Conservation (phyloP, 2,329 filamentous ascomycete genomes). For the Blastomyces emzantsi region DNA sequence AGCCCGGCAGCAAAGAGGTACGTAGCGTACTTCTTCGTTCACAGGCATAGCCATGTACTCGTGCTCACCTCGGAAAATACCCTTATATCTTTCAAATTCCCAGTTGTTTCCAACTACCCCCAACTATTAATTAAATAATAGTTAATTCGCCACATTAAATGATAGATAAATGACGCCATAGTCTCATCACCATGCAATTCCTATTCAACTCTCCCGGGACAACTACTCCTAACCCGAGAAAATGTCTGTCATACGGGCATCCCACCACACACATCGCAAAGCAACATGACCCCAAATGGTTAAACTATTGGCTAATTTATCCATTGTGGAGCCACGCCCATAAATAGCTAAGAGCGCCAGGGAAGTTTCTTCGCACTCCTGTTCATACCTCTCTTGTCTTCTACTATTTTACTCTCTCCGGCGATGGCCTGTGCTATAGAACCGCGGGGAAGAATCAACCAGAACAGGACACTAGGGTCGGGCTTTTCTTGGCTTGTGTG, state of each 20-base stretch:
- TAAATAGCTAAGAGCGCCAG: neutral
- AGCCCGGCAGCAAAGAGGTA: too few species aligned
- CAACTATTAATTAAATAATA: neutral
- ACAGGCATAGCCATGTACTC: too few species aligned
- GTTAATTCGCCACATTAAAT: neutral
- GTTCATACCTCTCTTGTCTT: neutral
- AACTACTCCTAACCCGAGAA: neutral
- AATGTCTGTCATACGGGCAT: neutral
- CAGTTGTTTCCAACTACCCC: neutral
- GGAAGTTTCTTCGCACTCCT: neutral
- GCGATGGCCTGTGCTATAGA: neutral
- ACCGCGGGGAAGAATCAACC: neutral
- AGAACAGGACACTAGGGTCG: neutral
- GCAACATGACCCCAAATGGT: neutral
- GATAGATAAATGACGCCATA: neutral
- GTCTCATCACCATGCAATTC: neutral
- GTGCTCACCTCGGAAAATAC: neutral
- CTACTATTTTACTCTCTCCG: neutral
- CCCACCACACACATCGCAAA: neutral
- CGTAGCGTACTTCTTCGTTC: too few species aligned
- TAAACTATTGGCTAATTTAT: neutral
- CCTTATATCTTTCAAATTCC: neutral
- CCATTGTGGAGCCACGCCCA: neutral
- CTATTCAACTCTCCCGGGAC: neutral
- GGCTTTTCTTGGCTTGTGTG: neutral